Evolutionary conservation across 2,329 filamentous ascomycete genomes (phyloP), one percentile per base, ranked within the genome.

Genomic region (Sporothrix pallida): DNA sequence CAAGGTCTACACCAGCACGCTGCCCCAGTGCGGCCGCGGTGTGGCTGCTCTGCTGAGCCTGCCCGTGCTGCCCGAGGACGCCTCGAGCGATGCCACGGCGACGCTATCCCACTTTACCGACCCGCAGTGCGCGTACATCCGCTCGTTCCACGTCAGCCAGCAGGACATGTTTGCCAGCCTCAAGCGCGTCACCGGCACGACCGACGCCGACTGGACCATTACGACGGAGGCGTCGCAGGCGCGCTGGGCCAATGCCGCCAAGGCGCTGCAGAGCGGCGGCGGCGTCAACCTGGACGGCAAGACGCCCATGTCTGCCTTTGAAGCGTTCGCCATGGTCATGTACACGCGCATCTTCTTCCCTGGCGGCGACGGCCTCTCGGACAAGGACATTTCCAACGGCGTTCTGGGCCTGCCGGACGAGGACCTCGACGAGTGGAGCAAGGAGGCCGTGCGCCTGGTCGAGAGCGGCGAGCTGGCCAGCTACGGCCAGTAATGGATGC

Each of bases 161-260:
- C 84, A 84, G 12, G 90, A 93, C 10, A 92, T 93, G 83, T 84
- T 93, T 72, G 86, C 87, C 54, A 86, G 85, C n/a, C 80, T 90
- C 13, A 84, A 90, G 77, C 86, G 87, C 0, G 89, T 90, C 3
- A 87, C 87, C 0, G 86, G 86, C 0, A 88, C 86, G 0, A 86
- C 81, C 1, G 87, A 90, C 54, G 81, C 80, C 0, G 90, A 92
- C 77, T 93, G 91, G 91, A 84, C 78, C 1, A 84, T 93, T 72
- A 82, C 78, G 1, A 80, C 84, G 8, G 85, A 90, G 80, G 76
- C 79, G 0, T 80, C 82, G 1, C 75, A 81, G 56, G 80, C 87
- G 78, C 84, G 89, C 26, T 88, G 84, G 75, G 79, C 82, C 70
- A 82, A 86, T 1, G 89, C 84, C 0, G 75, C 83, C 73, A 83